Evolutionary conservation across 495 filamentous ascomycete species (phyloP), one percentile per base, ranked within the genome.

Genomic region (Neurospora cerealis): DNA sequence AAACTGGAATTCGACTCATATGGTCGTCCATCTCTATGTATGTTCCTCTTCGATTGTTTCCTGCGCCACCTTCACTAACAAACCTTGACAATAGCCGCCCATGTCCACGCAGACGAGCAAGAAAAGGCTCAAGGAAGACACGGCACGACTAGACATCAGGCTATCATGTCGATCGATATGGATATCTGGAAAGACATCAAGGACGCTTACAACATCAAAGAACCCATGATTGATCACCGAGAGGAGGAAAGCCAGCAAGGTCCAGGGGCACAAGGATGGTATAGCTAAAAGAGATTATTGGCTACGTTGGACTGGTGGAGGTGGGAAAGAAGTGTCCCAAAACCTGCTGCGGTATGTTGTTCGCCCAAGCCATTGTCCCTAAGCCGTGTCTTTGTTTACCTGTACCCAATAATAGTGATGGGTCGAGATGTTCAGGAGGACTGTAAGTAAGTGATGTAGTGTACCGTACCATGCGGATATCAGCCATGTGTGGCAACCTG

Each of bases 221-320:
- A 94, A 71, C 86, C 90, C 15, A 90, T 98, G 77, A 98, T 99
- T 39, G 90, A 91, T n/a, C 91, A 95, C 77, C 88, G 96, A n/a
- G 80, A 88, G 71, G 87, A 91, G 72, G 86, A 91, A 66, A 84
- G 83, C 19, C 78, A 83, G 36, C 80, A 84, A 70, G 82, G 86
- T 8, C 85, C 91, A 7, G 87, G 87, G 2, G 84, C 86, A 19
- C 86, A 85, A 19, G 91, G 92, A n/a, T 98, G 93, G 94, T 94
- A 96, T 81, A 88, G 87, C 73, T 94, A 76, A 74, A 13, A 28
- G 8, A 21, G 54, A 28, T 15, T 17, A 34, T 66, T 15, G 28
- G 28, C 28, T 62, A 32, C 13, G 28, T 34, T 7, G 54, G 54
- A 36, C 15, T 8, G 3, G 6, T 34, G 13, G 28, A 62, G 54